Evolutionary conservation across 208 protist species (phyloP), one percentile per base, ranked within the genome.

Genomic region (Trypanosoma cruzi): DNA sequence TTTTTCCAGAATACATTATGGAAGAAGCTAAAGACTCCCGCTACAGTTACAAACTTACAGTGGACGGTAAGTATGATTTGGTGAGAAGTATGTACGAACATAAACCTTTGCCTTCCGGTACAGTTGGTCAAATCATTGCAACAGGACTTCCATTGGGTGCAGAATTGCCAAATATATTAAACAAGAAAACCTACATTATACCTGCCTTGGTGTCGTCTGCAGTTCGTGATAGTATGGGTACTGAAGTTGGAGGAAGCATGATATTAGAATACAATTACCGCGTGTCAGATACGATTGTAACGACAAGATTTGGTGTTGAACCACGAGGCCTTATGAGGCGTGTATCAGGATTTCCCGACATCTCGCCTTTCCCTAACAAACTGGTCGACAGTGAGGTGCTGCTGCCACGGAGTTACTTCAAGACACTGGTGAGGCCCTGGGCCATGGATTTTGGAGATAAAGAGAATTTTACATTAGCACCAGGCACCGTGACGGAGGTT

Each of bases 341-440:
- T 57, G 34, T 98, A 24, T 90, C 93, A 16, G 89, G 92, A 46
- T 97, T 97, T 75, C 77, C 93, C 60, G 63, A 55, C 10, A 84
- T 97, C 54, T 93, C 90, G 22, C 84, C 84, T 10, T 78, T 90
- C 31, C 72, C 72, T 4, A 13, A 82, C 2, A 31, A 60, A 18
- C 80, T 90, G 29, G 16, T 1, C 4, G 59, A 54, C 0, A 82
- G 90, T 18, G 69, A 86, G 0, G 71, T 98, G 1, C 36, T 98
- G 0, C 69, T 98, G 1, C 84, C 88, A 13, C 80, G 86, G 36
- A 18, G 74, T 11, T 62, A 67, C 73, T 93, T 96, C 44, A 11
- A 29, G 52, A 31, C 55, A 46, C 59, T 95, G 28, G 60, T 95
- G 28, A 48, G 86, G 63, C 81, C 82, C 2, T 66, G 66, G 14